phyloP scores from a whole-genome alignment of 129 eudicot species.

The Helianthus tuberosus region DNA sequence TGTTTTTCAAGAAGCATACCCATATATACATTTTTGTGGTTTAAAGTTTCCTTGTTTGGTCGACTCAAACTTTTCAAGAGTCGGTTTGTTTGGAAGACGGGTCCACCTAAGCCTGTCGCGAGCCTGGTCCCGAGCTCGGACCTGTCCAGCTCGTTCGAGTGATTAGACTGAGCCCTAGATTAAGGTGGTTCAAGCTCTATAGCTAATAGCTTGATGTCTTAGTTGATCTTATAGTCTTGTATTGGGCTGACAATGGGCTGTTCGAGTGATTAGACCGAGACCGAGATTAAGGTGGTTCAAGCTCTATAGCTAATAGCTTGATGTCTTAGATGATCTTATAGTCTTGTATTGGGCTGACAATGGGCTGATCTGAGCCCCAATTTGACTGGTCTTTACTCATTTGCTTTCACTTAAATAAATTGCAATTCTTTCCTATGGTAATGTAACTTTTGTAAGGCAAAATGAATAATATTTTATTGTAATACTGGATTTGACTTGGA shows the following conservation, averaged over 20 bases:
- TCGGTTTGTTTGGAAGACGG: constrained; percentile 7
- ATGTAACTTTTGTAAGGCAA: no score
- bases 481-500: no score
- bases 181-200: background rate
- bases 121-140: background rate
- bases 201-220: background rate
- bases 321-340: background rate
- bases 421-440: no score
- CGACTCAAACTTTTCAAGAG: background rate
- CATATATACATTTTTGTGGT: constrained; percentile 10
- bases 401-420: no score
- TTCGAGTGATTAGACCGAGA: background rate
- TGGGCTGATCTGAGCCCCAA: no score
- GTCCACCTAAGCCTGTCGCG: background rate
- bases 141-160: background rate
- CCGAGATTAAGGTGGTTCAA: background rate
- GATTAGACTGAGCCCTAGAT: background rate
- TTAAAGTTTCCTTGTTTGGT: background rate
- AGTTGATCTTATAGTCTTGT: background rate
- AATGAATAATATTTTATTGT: no score
- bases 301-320: constrained; percentile 4
- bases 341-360: background rate
- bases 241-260: background rate
- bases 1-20: background rate
- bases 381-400: no score